Percentiles rank a stretch among this genome's conserved stretches.
phyloP scores from a whole-genome alignment of 108 stramenopile species.

The Fragilaria crotonensis region DNA sequence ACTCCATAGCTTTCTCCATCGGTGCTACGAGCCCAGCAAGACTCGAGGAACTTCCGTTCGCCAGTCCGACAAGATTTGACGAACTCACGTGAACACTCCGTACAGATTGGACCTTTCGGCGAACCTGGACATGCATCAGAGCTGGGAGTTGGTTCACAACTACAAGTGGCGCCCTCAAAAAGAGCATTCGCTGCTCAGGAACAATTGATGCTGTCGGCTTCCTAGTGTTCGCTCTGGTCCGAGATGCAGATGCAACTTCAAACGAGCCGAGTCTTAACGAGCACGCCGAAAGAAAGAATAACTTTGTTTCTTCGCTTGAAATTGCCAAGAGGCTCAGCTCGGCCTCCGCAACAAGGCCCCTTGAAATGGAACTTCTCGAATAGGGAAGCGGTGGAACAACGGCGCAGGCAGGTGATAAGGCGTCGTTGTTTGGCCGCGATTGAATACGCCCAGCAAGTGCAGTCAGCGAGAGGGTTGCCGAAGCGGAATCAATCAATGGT shows the following conservation, averaged over 20 bases:
- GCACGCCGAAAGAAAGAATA: slow-evolving; percentile 27
- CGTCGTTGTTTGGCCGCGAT: not conserved
- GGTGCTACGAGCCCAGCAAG: too few relatives aligned
- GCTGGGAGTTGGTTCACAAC: slow-evolving; percentile 41
- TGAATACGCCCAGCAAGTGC: slow-evolving; percentile 11
- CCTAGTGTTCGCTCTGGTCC: not conserved
- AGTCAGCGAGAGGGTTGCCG: slow-evolving; percentile 24
- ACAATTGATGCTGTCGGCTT: slow-evolving; percentile 5
- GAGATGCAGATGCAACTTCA: slow-evolving; percentile 7
- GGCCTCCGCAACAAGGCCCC: slow-evolving; percentile 24
- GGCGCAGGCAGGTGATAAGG: not conserved
- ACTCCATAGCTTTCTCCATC: not conserved
- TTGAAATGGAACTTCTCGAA: slow-evolving; percentile 26
- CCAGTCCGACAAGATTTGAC: not conserved
- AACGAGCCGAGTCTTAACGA: slow-evolving; percentile 33
- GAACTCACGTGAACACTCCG: not conserved
- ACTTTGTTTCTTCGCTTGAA: not conserved
- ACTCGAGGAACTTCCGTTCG: not conserved
- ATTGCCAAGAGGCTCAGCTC: slow-evolving; percentile 16
- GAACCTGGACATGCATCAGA: slow-evolving; percentile 43
- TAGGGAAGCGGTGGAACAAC: slow-evolving; percentile 24
- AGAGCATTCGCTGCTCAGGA: slow-evolving; percentile 40
- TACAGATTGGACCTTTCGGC: slow-evolving; percentile 12
- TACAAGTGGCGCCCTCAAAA: slow-evolving; percentile 29
- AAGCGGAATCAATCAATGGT: slow-evolving; percentile 25